A percentile compares a stretch with the other conserved stretches of the same genome.
These are phyloP conservation scores for Coemansia sp. DNA, from an alignment of 192 early-diverging fungal species.

Conservation along the genomic window DNA sequence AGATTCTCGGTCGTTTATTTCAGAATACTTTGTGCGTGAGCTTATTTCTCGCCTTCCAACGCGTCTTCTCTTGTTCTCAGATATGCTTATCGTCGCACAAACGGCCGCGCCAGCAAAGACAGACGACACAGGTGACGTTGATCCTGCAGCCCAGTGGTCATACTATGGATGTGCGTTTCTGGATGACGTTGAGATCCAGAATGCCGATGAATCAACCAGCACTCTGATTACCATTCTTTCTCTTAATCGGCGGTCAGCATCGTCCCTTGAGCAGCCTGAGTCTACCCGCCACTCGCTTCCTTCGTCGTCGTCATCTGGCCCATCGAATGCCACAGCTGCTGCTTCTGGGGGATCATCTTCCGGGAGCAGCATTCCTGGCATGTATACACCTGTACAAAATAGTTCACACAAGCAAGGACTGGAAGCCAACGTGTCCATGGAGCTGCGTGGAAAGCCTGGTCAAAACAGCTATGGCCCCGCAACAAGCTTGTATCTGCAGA, in stretches of 20 bases:
- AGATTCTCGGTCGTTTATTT: slow-evolving; percentile 31
- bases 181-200: slow-evolving; percentile 50
- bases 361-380: slow-evolving; percentile 12
- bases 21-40: slow-evolving; percentile 47
- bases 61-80: slow-evolving; percentile 43
- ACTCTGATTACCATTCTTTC: slow-evolving; percentile 52
- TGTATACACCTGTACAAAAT: slow-evolving; percentile 1
- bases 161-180: slow-evolving; percentile 46
- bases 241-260: slow-evolving; percentile 30
- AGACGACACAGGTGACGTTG: slow-evolving; percentile 21
- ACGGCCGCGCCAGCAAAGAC: slow-evolving; percentile 32
- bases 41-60: slow-evolving; percentile 50
- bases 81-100: slow-evolving; percentile 49
- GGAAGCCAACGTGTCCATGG: slow-evolving; percentile 5
- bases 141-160: slow-evolving; percentile 30
- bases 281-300: slow-evolving; percentile 39
- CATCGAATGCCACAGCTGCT: background rate
- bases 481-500: background rate
- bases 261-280: background rate
- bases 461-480: background rate
- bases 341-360: background rate
- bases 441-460: background rate
- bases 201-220: slow-evolving; percentile 45
- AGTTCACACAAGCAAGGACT: slow-evolving; percentile 15
- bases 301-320: slow-evolving; percentile 10